Conservation (phyloP, 768 basidiomycete genomes). For the Cyathus striatus region DNA sequence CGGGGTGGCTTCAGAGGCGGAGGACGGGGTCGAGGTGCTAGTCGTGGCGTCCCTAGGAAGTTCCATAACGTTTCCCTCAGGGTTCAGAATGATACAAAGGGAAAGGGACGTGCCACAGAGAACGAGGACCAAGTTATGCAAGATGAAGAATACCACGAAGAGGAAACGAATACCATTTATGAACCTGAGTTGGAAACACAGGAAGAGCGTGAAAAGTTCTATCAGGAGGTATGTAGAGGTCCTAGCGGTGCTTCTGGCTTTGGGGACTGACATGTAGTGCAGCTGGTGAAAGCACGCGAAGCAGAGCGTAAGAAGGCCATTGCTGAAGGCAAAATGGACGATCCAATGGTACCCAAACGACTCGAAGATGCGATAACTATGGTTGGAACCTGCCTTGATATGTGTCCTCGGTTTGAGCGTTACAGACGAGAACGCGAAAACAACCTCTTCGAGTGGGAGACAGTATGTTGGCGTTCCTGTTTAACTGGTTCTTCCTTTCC, state of each 20-base stretch:
- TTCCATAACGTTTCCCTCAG: slow-evolving; percentile 37
- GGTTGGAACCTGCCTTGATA: slow-evolving; percentile 85
- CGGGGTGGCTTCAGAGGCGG: slow-evolving; percentile 53
- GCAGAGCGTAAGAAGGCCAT: slow-evolving; percentile 70
- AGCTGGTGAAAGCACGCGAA: slow-evolving; percentile 75
- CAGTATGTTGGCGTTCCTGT: slow-evolving; percentile 47
- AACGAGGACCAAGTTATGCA: slow-evolving; percentile 30
- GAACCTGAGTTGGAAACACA: slow-evolving; percentile 49
- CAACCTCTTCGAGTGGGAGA: slow-evolving; percentile 83
- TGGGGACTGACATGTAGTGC: not conserved
- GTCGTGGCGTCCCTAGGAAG: slow-evolving; percentile 24
- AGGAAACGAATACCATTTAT: slow-evolving; percentile 22
- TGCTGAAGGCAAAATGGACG: slow-evolving; percentile 82
- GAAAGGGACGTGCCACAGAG: slow-evolving; percentile 19
- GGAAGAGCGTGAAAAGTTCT: slow-evolving; percentile 67
- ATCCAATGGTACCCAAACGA: slow-evolving; percentile 71
- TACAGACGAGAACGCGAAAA: slow-evolving; percentile 88
- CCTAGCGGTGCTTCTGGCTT: slow-evolving; percentile 3
- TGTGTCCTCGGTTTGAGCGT: slow-evolving; percentile 93
- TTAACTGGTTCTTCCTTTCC: slow-evolving; percentile 10
- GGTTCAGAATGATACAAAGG: slow-evolving; percentile 15
- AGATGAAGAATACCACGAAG: slow-evolving; percentile 20
- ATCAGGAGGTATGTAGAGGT: slow-evolving; percentile 54
- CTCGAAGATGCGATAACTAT: slow-evolving; percentile 91
- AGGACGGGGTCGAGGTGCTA: slow-evolving; percentile 34